Evolutionary conservation across 2,329 filamentous ascomycete species (phyloP), one percentile per base, ranked within the genome.

Genomic region (Mycosphaerella sp.): DNA sequence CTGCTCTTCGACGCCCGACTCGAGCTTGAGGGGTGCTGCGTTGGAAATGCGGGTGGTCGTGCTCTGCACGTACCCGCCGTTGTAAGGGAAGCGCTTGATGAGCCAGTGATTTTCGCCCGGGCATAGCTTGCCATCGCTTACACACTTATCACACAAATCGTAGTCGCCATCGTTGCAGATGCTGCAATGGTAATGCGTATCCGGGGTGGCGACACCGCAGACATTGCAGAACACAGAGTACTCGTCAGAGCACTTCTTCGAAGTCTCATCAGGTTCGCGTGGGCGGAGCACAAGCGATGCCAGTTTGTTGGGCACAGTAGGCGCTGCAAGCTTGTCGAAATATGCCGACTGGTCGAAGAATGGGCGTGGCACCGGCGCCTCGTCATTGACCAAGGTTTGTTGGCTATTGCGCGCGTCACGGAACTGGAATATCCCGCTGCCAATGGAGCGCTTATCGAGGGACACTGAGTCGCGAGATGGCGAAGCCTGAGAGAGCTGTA

Each of bases 221-320:
- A 82, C 80, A 75, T 98, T 97, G 81, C 93, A 98, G 77, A 88
- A 95, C 43, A 98, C 90, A 10, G 87, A 87, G 72, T 91, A 95
- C 66, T 67, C 44, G 69, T 71, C 48, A 67, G 63, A 31, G 63
- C 62, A 60, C 66, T 69, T 34, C 51, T 46, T 50, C 26, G 68
- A 65, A 64, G 57, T 34, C 61, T 45, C 61, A 39, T 58, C 53
- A n/a, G 64, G 62, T 51, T 70, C 67, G 59, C 73, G 73, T 46
- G 70, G 69, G 44, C 72, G 73, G 63, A 74, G 34, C 1, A 9
- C 34, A 3, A 38, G 34, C 34, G 34, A 67, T 17, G 69, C 68
- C 42, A 73, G 66, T 51, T 45, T 63, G 64, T 50, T 70, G 14
- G 53, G 45, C 42, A 40, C 44, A 2, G 38, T 48, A 31, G 54